Conservation (phyloP, 306 rosid species). For the Begonia masoniana region DNA sequence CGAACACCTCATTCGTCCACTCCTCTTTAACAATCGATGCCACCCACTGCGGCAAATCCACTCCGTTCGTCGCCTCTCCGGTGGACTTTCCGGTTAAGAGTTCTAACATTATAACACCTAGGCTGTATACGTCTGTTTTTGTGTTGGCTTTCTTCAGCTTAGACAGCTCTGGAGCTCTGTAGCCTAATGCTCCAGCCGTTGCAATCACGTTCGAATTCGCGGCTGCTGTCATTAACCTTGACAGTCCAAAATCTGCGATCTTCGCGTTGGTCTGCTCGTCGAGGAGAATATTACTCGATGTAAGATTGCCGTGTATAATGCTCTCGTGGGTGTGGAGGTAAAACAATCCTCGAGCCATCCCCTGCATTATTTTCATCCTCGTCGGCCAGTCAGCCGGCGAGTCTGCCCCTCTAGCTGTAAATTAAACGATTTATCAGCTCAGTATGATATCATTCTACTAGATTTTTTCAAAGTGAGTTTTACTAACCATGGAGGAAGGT, state of each 20-base stretch:
- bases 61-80: slow-evolving; percentile 68
- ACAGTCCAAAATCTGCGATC: slow-evolving; percentile 69
- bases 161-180: slow-evolving; percentile 79
- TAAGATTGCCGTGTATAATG: slow-evolving; percentile 72
- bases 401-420: slow-evolving; percentile 65
- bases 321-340: slow-evolving; percentile 64
- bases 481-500: slow-evolving; percentile 69
- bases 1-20: slow-evolving; percentile 95
- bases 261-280: slow-evolving; percentile 46
- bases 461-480: not conserved
- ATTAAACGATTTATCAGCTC: not conserved
- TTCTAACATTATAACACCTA: slow-evolving; percentile 88
- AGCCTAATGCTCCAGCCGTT: slow-evolving; percentile 75
- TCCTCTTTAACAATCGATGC: slow-evolving; percentile 95
- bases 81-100: slow-evolving; percentile 90
- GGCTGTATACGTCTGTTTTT: slow-evolving; percentile 81
- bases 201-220: slow-evolving; percentile 79
- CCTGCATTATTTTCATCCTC: slow-evolving; percentile 69
- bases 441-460: not conserved
- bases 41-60: slow-evolving; percentile 95
- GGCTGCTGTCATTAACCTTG: slow-evolving; percentile 74
- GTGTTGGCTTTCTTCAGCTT: slow-evolving; percentile 73
- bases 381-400: slow-evolving; percentile 64
- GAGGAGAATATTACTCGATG: slow-evolving; percentile 67
- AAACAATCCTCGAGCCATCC: slow-evolving; percentile 53